Evolutionary conservation across 192 early-diverging fungal genomes (phyloP).

Genomic region (Rhizophagus clarus): DNA sequence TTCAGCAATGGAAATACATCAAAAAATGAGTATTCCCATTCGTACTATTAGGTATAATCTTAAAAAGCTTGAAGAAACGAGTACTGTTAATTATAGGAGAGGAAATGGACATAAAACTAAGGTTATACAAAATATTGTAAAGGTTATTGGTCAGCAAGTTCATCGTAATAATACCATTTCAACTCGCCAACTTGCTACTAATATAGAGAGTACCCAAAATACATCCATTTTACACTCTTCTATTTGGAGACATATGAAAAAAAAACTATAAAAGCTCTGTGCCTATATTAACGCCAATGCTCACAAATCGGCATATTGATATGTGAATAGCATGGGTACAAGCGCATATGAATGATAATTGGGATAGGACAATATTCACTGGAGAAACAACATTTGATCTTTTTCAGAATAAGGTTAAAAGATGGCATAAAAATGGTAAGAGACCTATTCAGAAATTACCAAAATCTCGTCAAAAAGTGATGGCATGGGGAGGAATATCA

Average conservation of each 20-base stretch:
- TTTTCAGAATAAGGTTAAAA: background rate
- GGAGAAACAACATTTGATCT: background rate
- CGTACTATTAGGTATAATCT: too few species aligned
- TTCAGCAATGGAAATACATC: too few species aligned
- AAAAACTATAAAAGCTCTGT: background rate
- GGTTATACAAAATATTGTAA: background rate
- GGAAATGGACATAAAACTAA: slow-evolving; percentile 24
- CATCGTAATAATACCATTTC: background rate
- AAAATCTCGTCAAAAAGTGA: background rate
- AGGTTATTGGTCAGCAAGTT: background rate
- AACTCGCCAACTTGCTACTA: background rate
- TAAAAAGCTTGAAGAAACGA: too few species aligned
- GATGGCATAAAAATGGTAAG: too few species aligned
- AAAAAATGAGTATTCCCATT: too few species aligned
- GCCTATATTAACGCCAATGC: too few species aligned
- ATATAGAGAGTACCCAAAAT: slow-evolving; percentile 25
- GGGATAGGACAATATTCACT: background rate
- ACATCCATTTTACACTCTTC: background rate
- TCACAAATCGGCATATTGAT: background rate
- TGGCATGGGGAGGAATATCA: background rate
- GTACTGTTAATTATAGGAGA: background rate
- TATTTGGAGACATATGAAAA: background rate
- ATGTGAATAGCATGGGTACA: background rate
- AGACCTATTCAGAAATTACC: background rate
- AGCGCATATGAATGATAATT: background rate